Base-by-base conservation (phyloP, 106 monocot genomes). In the Dactylorhiza incarnata region DNA sequence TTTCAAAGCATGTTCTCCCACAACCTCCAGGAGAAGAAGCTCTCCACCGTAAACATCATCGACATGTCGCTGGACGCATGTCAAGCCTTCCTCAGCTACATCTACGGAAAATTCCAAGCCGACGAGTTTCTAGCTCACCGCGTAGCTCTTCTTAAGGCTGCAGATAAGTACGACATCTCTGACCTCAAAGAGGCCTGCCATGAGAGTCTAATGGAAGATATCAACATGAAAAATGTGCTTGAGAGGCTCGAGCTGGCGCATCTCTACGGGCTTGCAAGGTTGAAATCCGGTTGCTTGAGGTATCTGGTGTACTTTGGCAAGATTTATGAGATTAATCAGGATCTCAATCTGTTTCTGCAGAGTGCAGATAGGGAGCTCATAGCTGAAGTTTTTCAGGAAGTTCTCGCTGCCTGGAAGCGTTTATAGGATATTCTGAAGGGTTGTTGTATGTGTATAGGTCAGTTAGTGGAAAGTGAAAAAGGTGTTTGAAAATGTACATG, bases 1-100 rank as follows among this genome's bases (percentile, higher is more conserved):
- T 97, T 97, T 82, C 76, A 66, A 7, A 83, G 87, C 87, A 97
- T 97, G 97, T 97, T 97, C 86, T 89, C 97, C 12, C 91, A 94
- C 83, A 68, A 93, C 54, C 91, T 97, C 74, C 83, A 78, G 65
- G 97, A 97, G 79, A 94, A 86, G 47, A 83, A 86, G 55, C 89
- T 84, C 62, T 93, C 94, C 19, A 76, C 81, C 0, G 83, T 97
- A 3, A 74, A 97, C 73, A 94, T 97, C 72, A 73, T 91, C 4
- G 97, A 97, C 78, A 97, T 97, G 94, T 87, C 93, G 14, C 74
- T 86, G 9, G 86, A 83, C 5, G 80, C 86, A 0, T 94, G 91
- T 76, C 80, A 81, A 45, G 94, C 94, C 45, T 91, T 97, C 79
- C 86, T 97, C 79, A 82, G 83, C 82, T 94, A 86, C 81, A 77